These are phyloP conservation scores for Micromonas pusilla DNA, from an alignment of 139 green algal species.

Conservation along the genomic window DNA sequence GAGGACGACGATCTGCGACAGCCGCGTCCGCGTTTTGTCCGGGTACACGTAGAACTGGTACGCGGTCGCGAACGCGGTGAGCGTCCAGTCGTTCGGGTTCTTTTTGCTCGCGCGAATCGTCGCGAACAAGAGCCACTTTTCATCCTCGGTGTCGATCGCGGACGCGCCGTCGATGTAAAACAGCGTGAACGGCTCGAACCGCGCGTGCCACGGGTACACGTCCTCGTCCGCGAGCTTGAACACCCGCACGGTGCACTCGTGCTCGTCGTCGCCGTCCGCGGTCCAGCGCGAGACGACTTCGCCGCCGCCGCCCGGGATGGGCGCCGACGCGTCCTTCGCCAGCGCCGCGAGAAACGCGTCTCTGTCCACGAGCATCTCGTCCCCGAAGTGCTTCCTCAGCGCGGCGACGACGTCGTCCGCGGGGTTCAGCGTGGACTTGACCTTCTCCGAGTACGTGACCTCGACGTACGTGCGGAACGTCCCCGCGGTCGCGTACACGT, in stretches of 20 bases:
- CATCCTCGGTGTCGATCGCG: constrained; percentile 53
- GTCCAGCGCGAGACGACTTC: background rate
- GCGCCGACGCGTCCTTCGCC: background rate
- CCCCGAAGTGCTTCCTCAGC: constrained; percentile 19
- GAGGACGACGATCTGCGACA: constrained; percentile 77
- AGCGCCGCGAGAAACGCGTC: constrained; percentile 25
- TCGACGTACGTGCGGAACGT: constrained; percentile 28
- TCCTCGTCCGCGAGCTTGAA: background rate
- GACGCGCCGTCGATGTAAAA: constrained; percentile 78
- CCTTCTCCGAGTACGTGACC: constrained; percentile 24
- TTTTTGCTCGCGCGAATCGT: background rate
- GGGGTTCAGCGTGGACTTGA: constrained; percentile 7
- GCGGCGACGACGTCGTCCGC: constrained; percentile 24
- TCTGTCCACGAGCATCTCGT: background rate
- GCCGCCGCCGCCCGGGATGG: constrained; percentile 1
- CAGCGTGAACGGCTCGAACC: constrained; percentile 69
- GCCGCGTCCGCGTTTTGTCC: constrained; percentile 48
- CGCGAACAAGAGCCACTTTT: constrained; percentile 64
- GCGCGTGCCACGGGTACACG: constrained; percentile 46
- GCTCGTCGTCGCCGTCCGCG: constrained; percentile 22
- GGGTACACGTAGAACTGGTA: constrained; percentile 80
- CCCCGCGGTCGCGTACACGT: constrained; percentile 29
- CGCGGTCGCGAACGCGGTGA: constrained; percentile 58
- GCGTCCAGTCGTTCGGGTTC: background rate
- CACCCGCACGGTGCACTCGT: constrained; percentile 31